These are phyloP conservation scores for Panellus pusillus DNA, from an alignment of 768 basidiomycete genomes.

Conservation along the genomic window DNA sequence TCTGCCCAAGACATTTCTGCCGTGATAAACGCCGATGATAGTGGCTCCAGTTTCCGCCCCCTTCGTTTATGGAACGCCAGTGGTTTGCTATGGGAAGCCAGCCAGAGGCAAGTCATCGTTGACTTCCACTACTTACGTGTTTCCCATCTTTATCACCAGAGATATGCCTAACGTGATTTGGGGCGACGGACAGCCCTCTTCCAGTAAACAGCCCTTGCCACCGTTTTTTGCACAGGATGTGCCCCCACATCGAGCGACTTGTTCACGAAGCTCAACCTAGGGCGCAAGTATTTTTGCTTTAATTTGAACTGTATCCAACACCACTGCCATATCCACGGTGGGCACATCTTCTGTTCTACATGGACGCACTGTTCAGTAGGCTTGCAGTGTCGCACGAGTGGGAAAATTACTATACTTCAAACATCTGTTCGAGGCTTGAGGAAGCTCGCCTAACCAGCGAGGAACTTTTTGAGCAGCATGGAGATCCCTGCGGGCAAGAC, in stretches of 20 bases:
- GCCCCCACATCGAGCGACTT: background rate
- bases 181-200: background rate
- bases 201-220: background rate
- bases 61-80: slow-evolving; percentile 26
- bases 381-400: background rate
- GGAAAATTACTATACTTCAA: background rate
- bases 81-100: slow-evolving; percentile 43
- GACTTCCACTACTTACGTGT: too few species aligned
- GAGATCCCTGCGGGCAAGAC: slow-evolving; percentile 17
- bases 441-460: slow-evolving; percentile 20
- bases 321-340: slow-evolving; percentile 1
- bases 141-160: background rate
- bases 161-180: slow-evolving; percentile 4
- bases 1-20: slow-evolving; percentile 37
- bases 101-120: slow-evolving; percentile 9
- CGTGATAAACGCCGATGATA: too few species aligned
- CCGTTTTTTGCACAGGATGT: background rate
- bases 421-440: background rate
- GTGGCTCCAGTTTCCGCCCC: slow-evolving; percentile 24
- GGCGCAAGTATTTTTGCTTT: background rate
- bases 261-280: background rate
- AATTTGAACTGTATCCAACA: slow-evolving; percentile 4
- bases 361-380: too few species aligned
- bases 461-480: background rate
- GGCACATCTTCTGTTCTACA: background rate